Evolutionary conservation across 164 flowering plant genomes (phyloP), one percentile per base, ranked within the genome.

Genomic region (Annona cherimola): DNA sequence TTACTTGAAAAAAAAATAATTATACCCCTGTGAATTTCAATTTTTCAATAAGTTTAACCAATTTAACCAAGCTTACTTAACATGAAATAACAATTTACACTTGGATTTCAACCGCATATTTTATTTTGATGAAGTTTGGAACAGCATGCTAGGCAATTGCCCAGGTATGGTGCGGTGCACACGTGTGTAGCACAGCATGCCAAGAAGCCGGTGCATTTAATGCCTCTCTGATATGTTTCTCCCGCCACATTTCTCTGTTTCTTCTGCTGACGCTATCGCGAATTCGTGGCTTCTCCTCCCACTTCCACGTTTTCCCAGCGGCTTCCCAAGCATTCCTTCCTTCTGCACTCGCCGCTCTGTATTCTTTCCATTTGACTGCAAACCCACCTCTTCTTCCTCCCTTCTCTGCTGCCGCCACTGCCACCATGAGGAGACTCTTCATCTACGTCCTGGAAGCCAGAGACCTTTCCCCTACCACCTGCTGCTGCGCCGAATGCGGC

Each of bases 381-480:
- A n/a, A 19, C 4, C 67, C 65, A 3, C 41, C 66, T 39, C 71
- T 40, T 69, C 19, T 40, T 26, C 44, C 41, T 41, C 45, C 63
- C 46, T 59, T 42, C 39, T 19, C 66, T 67, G 54, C 20, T 3
- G 41, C 35, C n/a, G 42, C 73, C 57, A 3, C n/a, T 41, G 11
- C 14, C 26, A 20, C 42, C 5, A 39, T 40, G 18, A 90, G 87
- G 95, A 88, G 84, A 82, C 77, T 93, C 0, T 87, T 79, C 62
- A 94, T 89, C n/a, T 86, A 83, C 61, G 87, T 93, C 39, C 73
- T 90, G 68, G 90, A 91, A 71, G 95, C 86, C 0, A 79, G 75
- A 59, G 88, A 86, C 57, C 74, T 86, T 69, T 80, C 79, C 0
- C 41, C 44, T 57, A 69, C 79, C 0, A 16, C 9, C 57, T 26